Conservation (phyloP, 148 eudicot genomes). For the Cornus suecica region DNA sequence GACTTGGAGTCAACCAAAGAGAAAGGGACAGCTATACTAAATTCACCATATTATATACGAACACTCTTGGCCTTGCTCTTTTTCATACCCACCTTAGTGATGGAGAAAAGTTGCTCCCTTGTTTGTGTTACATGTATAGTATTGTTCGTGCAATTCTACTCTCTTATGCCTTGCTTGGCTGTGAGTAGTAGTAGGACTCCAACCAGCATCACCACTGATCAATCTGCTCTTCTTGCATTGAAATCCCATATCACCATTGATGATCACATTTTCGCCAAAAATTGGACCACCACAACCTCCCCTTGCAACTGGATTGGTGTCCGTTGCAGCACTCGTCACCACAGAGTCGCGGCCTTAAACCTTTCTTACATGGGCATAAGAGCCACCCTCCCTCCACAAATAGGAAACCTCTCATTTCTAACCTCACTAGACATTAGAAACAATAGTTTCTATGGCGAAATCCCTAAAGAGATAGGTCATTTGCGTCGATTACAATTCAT, state of each 20-base stretch:
- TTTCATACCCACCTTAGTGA: too few relatives aligned
- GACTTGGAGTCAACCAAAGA: too few relatives aligned
- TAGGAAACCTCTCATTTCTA: conserved; percentile 15
- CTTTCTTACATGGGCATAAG: background rate
- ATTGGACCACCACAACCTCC: background rate
- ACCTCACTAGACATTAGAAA: conserved; percentile 5
- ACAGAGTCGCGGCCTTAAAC: conserved; percentile 12
- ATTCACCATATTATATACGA: too few relatives aligned
- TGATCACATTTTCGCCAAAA: background rate
- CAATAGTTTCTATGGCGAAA: conserved; percentile 2
- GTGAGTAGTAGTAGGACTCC: too few relatives aligned
- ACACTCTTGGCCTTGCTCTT: too few relatives aligned
- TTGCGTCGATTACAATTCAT: background rate
- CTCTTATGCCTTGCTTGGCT: background rate
- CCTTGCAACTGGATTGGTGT: conserved; percentile 18
- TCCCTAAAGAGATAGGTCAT: conserved; percentile 2
- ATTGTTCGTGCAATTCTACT: background rate
- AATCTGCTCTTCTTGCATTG: background rate
- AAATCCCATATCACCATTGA: background rate
- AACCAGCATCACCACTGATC: background rate
- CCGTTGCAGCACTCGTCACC: conserved; percentile 1
- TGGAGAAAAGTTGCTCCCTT: background rate
- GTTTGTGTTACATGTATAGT: too few relatives aligned
- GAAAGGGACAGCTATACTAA: too few relatives aligned
- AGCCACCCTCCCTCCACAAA: conserved; percentile 10